A percentile compares a stretch with the other conserved stretches of the same genome.
Evolutionary conservation across 495 filamentous ascomycete species (phyloP).

Genomic region (Aspergillus avenaceus): DNA sequence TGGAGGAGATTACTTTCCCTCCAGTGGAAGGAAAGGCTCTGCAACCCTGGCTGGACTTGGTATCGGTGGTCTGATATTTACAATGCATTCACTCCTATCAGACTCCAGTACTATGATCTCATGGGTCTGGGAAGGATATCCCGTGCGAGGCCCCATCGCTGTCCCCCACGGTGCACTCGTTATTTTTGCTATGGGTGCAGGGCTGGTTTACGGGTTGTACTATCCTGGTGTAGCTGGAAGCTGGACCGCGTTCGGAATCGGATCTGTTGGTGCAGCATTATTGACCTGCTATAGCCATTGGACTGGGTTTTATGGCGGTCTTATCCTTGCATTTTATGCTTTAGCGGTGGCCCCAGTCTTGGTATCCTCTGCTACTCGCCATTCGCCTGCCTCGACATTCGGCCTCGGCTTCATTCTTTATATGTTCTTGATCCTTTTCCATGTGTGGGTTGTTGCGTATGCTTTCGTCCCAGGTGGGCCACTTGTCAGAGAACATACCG

Average conservation of each 20-base stretch:
- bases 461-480: constrained; percentile 98
- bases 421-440: constrained; percentile 86
- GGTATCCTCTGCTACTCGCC: constrained; percentile 67
- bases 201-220: constrained; percentile 74
- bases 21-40: constrained; percentile 58
- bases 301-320: constrained; percentile 84
- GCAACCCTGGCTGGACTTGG: constrained; percentile 69
- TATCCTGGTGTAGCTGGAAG: constrained; percentile 63
- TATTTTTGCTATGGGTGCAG: constrained; percentile 79
- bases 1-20: constrained; percentile 46
- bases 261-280: constrained; percentile 72
- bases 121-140: constrained; percentile 99
- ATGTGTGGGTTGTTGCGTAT: constrained; percentile 98
- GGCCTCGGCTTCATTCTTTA: constrained; percentile 85
- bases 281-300: constrained; percentile 78
- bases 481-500: constrained; percentile 87
- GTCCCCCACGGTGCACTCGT: constrained; percentile 84
- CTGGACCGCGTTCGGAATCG: constrained; percentile 79
- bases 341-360: constrained; percentile 78
- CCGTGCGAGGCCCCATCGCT: constrained; percentile 82
- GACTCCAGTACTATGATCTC: constrained; percentile 99
- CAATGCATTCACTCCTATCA: constrained; percentile 86
- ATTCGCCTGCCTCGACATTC: constrained; percentile 73
- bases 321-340: constrained; percentile 71
- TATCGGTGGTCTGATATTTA: constrained; percentile 81